phyloP scores from a whole-genome alignment of 2,329 filamentous ascomycete genomes.

The Xylaria sp. region DNA sequence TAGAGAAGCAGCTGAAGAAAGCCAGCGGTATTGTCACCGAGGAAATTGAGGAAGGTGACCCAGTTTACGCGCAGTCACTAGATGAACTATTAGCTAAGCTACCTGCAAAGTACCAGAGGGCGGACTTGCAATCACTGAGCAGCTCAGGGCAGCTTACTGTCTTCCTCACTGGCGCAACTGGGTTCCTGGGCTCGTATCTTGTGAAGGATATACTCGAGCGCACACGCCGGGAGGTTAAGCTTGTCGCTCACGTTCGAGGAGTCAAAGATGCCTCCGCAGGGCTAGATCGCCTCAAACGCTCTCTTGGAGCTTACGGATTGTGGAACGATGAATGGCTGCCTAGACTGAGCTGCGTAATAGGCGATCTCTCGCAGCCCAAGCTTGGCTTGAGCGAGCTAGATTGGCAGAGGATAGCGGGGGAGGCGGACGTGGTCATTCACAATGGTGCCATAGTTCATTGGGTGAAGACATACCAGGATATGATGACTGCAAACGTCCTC shows the following conservation, averaged over 20 bases:
- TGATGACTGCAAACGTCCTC: not conserved
- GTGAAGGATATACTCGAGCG: not conserved
- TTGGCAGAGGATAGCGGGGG: not conserved
- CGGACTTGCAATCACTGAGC: not conserved
- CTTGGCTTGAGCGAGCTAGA: not conserved
- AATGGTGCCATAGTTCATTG: not conserved
- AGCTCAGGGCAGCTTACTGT: not conserved
- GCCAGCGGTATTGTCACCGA: constrained; percentile 39
- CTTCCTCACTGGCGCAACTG: not conserved
- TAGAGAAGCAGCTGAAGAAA: not conserved
- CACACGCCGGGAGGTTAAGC: not conserved
- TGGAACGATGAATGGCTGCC: not conserved
- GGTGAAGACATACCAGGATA: not conserved
- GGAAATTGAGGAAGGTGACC: constrained; percentile 51
- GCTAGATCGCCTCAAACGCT: not conserved
- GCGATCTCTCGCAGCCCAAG: not conserved
- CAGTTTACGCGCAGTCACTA: constrained; percentile 62
- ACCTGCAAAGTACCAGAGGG: constrained; percentile 52
- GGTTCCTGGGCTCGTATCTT: not conserved
- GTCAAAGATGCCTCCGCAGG: not conserved
- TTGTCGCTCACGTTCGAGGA: not conserved
- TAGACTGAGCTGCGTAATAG: not conserved
- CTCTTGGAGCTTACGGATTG: not conserved
- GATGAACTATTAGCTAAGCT: constrained; percentile 57
- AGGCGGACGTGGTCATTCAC: not conserved